phyloP scores from a whole-genome alignment of 108 stramenopile species.

The Parietichytrium sp. region DNA sequence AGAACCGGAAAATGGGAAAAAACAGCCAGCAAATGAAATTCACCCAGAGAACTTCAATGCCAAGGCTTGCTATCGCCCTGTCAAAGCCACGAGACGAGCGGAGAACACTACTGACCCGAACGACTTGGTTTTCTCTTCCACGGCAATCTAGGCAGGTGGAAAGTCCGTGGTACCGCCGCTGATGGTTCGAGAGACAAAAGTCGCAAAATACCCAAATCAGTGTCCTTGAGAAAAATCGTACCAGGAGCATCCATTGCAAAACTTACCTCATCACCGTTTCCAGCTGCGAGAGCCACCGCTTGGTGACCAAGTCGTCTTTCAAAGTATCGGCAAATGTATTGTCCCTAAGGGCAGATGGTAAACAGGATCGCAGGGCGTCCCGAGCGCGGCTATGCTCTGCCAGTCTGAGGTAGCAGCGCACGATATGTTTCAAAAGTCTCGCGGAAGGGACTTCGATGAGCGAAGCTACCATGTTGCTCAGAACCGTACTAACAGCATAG shows the following conservation, averaged over 20 bases:
- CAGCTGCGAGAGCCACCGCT: constrained; percentile 82
- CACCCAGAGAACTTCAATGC: too few species aligned
- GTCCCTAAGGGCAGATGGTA: constrained; percentile 82
- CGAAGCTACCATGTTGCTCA: constrained; percentile 85
- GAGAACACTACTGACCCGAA: too few species aligned
- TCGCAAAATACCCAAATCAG: too few species aligned
- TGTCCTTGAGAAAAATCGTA: neutral
- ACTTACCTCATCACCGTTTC: neutral
- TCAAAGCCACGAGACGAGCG: too few species aligned
- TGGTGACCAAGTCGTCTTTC: constrained; percentile 80
- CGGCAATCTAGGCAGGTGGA: too few species aligned
- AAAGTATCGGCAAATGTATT: constrained; percentile 75
- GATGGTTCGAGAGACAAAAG: too few species aligned
- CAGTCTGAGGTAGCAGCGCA: constrained; percentile 92
- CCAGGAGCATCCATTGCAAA: neutral
- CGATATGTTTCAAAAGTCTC: constrained; percentile 94
- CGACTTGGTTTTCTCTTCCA: too few species aligned
- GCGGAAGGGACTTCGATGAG: constrained; percentile 81
- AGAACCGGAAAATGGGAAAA: too few species aligned
- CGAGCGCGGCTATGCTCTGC: constrained; percentile 88
- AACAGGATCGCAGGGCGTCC: constrained; percentile 87
- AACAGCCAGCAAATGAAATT: too few species aligned
- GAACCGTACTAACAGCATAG: constrained; percentile 89
- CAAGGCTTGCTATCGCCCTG: too few species aligned
- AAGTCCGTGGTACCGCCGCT: too few species aligned